phyloP scores from a whole-genome alignment of 2,329 filamentous ascomycete genomes.

The Fusarium pilosicola region DNA sequence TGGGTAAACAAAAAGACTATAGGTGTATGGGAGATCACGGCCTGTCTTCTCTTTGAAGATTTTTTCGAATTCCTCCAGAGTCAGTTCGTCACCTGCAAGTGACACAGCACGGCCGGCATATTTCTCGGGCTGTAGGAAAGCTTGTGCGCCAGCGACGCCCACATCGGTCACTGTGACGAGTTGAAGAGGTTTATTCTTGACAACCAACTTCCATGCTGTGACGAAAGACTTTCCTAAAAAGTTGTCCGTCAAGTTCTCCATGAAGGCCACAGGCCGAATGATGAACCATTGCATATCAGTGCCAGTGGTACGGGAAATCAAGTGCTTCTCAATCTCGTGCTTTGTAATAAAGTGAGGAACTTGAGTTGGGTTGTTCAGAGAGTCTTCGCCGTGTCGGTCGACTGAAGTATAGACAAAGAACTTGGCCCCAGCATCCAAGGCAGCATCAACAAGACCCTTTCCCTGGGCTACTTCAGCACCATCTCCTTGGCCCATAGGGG shows the following conservation, averaged over 20 bases:
- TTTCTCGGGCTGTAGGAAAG: constrained; percentile 9
- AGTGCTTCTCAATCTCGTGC: constrained; percentile 67
- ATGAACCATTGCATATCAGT: constrained; percentile 51
- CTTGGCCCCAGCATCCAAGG: constrained; percentile 62
- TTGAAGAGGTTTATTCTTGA: constrained; percentile 44
- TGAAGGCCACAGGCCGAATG: constrained; percentile 53
- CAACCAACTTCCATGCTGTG: constrained; percentile 45
- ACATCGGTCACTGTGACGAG: constrained; percentile 8
- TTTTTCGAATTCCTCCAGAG: neutral
- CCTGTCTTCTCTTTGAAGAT: constrained; percentile 12
- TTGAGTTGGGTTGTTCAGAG: constrained; percentile 60
- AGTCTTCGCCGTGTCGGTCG: constrained; percentile 66
- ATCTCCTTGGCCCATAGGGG: neutral
- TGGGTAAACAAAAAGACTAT: constrained; percentile 9
- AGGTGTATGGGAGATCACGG: constrained; percentile 4
- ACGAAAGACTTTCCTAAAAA: constrained; percentile 48
- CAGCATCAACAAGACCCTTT: constrained; percentile 64
- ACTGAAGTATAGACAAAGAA: constrained; percentile 71
- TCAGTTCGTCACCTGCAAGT: constrained; percentile 16
- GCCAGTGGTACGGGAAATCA: constrained; percentile 55
- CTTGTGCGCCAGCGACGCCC: neutral
- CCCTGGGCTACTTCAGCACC: constrained; percentile 55
- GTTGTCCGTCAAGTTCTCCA: constrained; percentile 51
- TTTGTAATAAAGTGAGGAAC: constrained; percentile 71
- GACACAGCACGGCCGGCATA: constrained; percentile 8